Percentiles rank a stretch among this genome's conserved stretches.
phyloP scores from a whole-genome alignment of 331 rosid species.

The Cucumis variabilis region DNA sequence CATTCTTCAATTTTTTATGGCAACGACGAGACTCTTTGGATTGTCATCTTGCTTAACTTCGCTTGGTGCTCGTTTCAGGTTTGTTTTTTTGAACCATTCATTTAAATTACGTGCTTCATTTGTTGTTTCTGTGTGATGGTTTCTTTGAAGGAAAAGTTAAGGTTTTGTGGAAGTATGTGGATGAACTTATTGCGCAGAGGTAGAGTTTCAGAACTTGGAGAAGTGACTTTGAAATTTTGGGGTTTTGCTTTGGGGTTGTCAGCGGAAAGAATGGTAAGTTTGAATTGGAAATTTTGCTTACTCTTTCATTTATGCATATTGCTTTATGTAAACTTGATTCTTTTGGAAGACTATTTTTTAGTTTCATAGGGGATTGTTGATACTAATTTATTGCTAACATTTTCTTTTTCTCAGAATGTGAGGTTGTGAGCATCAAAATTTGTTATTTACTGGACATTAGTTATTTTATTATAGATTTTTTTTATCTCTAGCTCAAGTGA shows the following conservation, averaged over 20 bases:
- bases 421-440: not conserved
- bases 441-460: not conserved
- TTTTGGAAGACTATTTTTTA: not conserved
- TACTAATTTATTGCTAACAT: not conserved
- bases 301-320: not conserved
- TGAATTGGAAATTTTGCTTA: not conserved
- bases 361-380: not conserved
- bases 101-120: too few relatives aligned
- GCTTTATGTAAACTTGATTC: not conserved
- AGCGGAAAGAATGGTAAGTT: constrained; percentile 53
- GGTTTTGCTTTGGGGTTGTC: not conserved
- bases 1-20: too few relatives aligned
- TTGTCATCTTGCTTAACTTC: too few relatives aligned
- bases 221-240: constrained; percentile 27
- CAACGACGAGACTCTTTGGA: too few relatives aligned
- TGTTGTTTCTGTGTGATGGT: too few relatives aligned
- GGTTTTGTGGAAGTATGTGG: too few relatives aligned
- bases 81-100: too few relatives aligned
- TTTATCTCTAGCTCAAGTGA: not conserved
- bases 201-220: constrained; percentile 34
- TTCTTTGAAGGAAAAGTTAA: too few relatives aligned
- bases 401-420: not conserved
- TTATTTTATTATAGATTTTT: not conserved
- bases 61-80: too few relatives aligned
- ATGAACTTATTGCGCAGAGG: constrained; percentile 6